Base-by-base conservation (phyloP, 2,329 filamentous ascomycete species). In the Fusarium burgessii region DNA sequence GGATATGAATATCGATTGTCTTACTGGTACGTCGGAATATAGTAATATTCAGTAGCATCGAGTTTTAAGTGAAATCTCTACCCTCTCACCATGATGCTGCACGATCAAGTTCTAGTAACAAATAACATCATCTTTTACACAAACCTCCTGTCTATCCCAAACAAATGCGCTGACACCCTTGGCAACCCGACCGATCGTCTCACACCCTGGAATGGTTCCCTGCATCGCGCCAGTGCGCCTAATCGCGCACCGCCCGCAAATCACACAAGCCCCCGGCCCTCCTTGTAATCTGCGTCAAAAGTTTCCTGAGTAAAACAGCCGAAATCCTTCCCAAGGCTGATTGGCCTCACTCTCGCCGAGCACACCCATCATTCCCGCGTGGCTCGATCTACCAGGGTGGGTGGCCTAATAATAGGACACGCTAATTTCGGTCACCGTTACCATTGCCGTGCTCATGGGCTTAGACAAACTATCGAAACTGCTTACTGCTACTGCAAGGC, bases 211-310 rank as follows among this genome's bases (percentile, higher is more conserved):
- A 40, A 47, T 57, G 55, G 62, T 66, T 66, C 41, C 40, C 56
- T 73, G 52, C 64, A 76, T 60, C 54, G 72, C 74, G 74, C 55
- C 70, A 76, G 68, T 74, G 70, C 73, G 73, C 57, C 68, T 75
- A 75, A 66, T 62, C 74, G 74, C 74, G 74, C 65, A 73, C 60
- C 70, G 55, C 59, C 70, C 33, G 36, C 73, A 72, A 76, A 76
- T 73, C 73, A 76, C 29, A 66, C 55, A 51, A 61, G 49, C 18
- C 35, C 32, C 33, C 57, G 63, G 25, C 55, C 70, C 67, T 64
- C 70, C 70, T 62, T 61, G 70, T 57, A 58, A 66, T 49, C 42
- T 58, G 51, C 58, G 49, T 43, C 65, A 63, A 70, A 58, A 56
- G 41, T 36, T 52, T 63, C 40, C 38, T 38, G 25, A 51, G 40